These are phyloP conservation scores for Tulasnella sp. DNA, from an alignment of 768 basidiomycete species.

Conservation along the genomic window DNA sequence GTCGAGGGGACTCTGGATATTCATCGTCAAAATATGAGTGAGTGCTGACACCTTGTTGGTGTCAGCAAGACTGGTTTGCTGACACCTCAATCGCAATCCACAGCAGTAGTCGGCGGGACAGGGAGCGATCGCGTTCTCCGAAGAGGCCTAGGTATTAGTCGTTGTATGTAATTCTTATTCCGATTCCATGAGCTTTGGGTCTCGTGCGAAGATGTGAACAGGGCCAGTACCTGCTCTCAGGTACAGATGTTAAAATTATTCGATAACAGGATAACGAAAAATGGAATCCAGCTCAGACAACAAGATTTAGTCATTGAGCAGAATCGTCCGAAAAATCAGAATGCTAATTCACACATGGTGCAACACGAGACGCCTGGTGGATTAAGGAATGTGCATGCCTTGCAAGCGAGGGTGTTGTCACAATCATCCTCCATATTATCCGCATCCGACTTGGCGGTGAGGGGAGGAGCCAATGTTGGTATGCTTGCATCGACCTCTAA, in stretches of 20 bases:
- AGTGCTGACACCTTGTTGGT: neutral
- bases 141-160: neutral
- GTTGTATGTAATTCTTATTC: neutral
- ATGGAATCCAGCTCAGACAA: neutral
- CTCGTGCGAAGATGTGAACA: too few species aligned
- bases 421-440: neutral
- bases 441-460: too few species aligned
- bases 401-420: slow-evolving; percentile 47
- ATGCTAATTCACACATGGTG: slow-evolving; percentile 10
- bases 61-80: neutral
- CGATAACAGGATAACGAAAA: neutral
- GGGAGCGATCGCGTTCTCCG: slow-evolving; percentile 20
- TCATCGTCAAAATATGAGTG: slow-evolving; percentile 18
- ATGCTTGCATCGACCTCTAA: too few species aligned
- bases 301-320: neutral
- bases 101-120: slow-evolving; percentile 15
- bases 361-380: slow-evolving; percentile 24
- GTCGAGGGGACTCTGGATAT: slow-evolving; percentile 14
- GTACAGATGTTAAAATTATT: neutral
- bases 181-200: too few species aligned
- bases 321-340: neutral
- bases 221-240: too few species aligned
- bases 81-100: too few species aligned
- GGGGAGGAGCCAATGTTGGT: too few species aligned
- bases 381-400: slow-evolving; percentile 51